Conservation (phyloP, 805 yeast species). For the Teunomyces barrocoloradensis region DNA sequence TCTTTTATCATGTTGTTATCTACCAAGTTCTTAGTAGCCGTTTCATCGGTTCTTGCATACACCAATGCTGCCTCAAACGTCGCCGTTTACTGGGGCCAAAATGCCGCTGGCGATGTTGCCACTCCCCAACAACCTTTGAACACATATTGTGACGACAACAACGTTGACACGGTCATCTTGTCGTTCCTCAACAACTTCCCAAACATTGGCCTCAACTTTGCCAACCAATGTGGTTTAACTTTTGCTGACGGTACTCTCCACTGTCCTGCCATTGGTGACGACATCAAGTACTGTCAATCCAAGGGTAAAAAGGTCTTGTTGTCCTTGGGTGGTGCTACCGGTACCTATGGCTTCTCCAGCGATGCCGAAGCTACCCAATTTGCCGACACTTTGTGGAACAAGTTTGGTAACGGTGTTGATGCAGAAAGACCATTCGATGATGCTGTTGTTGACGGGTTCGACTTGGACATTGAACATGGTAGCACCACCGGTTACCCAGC, state of each 20-base stretch:
- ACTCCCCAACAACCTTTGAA: constrained; percentile 34
- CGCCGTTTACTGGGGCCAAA: constrained; percentile 90
- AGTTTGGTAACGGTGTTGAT: constrained; percentile 25
- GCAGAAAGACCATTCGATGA: constrained; percentile 7
- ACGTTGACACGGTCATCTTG: constrained; percentile 68
- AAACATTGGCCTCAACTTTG: constrained; percentile 6
- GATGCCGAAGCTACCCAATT: constrained; percentile 56
- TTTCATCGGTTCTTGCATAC: constrained; percentile 2
- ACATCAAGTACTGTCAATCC: constrained; percentile 69
- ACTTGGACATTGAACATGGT: constrained; percentile 17
- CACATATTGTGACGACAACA: constrained; percentile 62
- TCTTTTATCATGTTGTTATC: constrained; percentile 1
- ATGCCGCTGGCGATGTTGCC: constrained; percentile 43
- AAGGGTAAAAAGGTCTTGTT: constrained; percentile 70
- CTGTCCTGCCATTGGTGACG: constrained; percentile 42
- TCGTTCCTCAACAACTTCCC: constrained; percentile 72
- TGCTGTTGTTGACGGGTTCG: constrained; percentile 32
- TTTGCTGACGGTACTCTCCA: constrained; percentile 12
- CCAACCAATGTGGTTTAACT: constrained; percentile 8
- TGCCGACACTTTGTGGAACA: constrained; percentile 45
- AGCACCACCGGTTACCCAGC: constrained; percentile 31
- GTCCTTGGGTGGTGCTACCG: constrained; percentile 56
- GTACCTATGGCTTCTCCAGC: constrained; percentile 37
- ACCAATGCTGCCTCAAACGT: constrained; percentile 39
- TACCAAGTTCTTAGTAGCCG: constrained; percentile 3